Evolutionary conservation across 1,139 yeast species (phyloP).

Genomic region (Sugiyamaella sp.): DNA sequence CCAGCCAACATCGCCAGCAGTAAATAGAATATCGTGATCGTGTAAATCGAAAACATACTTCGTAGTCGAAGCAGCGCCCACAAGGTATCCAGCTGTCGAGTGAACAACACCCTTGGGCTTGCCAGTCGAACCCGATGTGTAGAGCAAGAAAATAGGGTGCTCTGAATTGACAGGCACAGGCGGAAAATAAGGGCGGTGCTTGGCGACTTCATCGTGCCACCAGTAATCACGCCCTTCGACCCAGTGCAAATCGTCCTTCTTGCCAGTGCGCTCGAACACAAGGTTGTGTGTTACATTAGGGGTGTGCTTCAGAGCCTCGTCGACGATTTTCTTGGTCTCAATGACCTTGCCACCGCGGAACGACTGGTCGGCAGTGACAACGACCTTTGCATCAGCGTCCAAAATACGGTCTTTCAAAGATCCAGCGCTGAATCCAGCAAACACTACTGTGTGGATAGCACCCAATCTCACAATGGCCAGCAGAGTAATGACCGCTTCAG

Average conservation of each 20-base stretch:
- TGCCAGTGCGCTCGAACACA: slow-evolving; percentile 85
- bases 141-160: slow-evolving; percentile 90
- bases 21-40: slow-evolving; percentile 83
- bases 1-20: slow-evolving; percentile 99
- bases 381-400: slow-evolving; percentile 86
- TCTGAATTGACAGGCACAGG: slow-evolving; percentile 88
- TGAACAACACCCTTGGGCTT: slow-evolving; percentile 98
- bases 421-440: slow-evolving; percentile 96
- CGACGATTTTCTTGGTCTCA: slow-evolving; percentile 90
- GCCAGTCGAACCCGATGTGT: slow-evolving; percentile 97
- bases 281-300: slow-evolving; percentile 82
- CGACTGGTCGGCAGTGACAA: slow-evolving; percentile 95
- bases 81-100: slow-evolving; percentile 88
- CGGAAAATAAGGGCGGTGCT: slow-evolving; percentile 82
- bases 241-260: slow-evolving; percentile 59
- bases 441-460: slow-evolving; percentile 94
- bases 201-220: slow-evolving; percentile 88
- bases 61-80: slow-evolving; percentile 94
- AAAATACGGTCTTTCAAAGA: slow-evolving; percentile 87
- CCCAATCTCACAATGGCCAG: slow-evolving; percentile 94
- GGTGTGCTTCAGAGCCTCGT: slow-evolving; percentile 81
- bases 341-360: slow-evolving; percentile 90
- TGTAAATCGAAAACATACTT: slow-evolving; percentile 93
- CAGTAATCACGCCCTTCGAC: slow-evolving; percentile 83
- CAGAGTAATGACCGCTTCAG: slow-evolving; percentile 93